Percentiles rank a stretch among this genome's conserved stretches.
Conservation (phyloP, 768 basidiomycete species). For the Leccinellum albellum region DNA sequence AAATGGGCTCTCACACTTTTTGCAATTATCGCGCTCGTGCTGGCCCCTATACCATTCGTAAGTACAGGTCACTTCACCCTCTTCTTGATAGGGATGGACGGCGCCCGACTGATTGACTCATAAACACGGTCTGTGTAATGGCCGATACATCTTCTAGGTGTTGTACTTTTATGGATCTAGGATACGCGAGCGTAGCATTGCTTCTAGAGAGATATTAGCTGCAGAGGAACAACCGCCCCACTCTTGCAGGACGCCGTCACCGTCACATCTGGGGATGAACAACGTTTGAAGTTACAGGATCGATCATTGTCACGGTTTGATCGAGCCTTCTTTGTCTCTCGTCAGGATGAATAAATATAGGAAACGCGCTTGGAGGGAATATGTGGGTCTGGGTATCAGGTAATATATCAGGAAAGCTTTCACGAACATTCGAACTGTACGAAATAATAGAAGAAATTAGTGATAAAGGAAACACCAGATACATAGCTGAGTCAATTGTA, state of each 20-base stretch:
- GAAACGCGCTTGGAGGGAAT: background rate
- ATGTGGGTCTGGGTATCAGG: background rate
- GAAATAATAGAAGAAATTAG: too few species aligned
- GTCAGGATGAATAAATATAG: background rate
- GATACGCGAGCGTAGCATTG: slow-evolving; percentile 30
- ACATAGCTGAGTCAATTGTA: too few species aligned
- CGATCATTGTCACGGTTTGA: background rate
- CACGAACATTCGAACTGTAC: too few species aligned
- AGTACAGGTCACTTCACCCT: slow-evolving; percentile 2
- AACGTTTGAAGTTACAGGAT: background rate
- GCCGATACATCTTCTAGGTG: slow-evolving; percentile 4
- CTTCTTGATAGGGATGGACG: background rate
- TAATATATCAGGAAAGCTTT: too few species aligned
- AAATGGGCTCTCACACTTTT: slow-evolving; percentile 24
- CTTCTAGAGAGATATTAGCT: slow-evolving; percentile 18
- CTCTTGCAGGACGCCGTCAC: background rate
- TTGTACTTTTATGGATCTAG: slow-evolving; percentile 31
- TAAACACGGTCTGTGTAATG: background rate
- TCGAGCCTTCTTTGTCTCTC: background rate
- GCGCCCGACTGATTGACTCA: background rate
- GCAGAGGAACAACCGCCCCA: slow-evolving; percentile 6
- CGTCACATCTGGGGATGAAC: background rate
- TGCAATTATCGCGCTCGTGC: slow-evolving; percentile 35
- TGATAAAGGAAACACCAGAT: too few species aligned
- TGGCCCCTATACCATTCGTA: slow-evolving; percentile 45